Evolutionary conservation across 305 asterid species (phyloP).

Genomic region (Ilex paraguariensis): DNA sequence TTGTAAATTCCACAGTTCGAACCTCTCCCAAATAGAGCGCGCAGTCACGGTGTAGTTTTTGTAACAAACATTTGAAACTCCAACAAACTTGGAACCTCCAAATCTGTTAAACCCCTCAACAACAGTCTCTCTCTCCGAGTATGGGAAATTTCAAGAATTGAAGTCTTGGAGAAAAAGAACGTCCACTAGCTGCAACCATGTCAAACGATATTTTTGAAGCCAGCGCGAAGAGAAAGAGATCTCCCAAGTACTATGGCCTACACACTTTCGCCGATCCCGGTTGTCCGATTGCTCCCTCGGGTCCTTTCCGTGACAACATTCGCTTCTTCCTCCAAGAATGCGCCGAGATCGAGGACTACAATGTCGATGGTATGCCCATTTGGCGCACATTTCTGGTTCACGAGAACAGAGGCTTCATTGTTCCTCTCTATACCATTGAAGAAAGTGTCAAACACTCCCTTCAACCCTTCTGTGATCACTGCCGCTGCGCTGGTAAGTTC

Average conservation of each 20-base stretch:
- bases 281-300: slow-evolving; percentile 35
- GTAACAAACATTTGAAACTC: slow-evolving; percentile 30
- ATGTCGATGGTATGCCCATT: slow-evolving; percentile 50
- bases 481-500: slow-evolving; percentile 65
- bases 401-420: slow-evolving; percentile 48
- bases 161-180: slow-evolving; percentile 4
- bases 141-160: slow-evolving; percentile 9
- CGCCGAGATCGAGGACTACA: slow-evolving; percentile 50
- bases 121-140: slow-evolving; percentile 5
- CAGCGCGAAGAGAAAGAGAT: slow-evolving; percentile 24
- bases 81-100: slow-evolving; percentile 17
- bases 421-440: slow-evolving; percentile 78
- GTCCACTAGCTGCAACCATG: slow-evolving; percentile 14
- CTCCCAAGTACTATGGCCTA: slow-evolving; percentile 45
- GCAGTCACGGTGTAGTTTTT: slow-evolving; percentile 16
- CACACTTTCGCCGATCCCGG: slow-evolving; percentile 63
- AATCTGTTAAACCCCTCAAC: slow-evolving; percentile 20
- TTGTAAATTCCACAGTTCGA: neutral
- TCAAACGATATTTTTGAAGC: slow-evolving; percentile 13
- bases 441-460: slow-evolving; percentile 50
- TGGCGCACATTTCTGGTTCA: slow-evolving; percentile 71
- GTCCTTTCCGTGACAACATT: slow-evolving; percentile 68
- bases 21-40: slow-evolving; percentile 8
- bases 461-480: slow-evolving; percentile 65
- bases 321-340: slow-evolving; percentile 57